Evolutionary conservation across 2,329 filamentous ascomycete genomes (phyloP), one percentile per base, ranked within the genome.

Genomic region (Monosporascus ibericus): DNA sequence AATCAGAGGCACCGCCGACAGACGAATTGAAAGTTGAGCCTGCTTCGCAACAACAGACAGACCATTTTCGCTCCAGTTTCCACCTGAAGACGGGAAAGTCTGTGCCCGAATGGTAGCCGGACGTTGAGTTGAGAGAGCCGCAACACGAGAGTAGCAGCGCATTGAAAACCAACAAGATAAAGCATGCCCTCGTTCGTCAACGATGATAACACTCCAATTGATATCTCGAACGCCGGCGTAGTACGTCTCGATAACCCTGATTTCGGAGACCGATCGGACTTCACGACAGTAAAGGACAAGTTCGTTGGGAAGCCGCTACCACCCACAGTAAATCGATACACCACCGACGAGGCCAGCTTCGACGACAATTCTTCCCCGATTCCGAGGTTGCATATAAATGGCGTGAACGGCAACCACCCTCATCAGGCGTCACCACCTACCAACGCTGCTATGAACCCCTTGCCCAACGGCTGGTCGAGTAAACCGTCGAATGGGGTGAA

Each of bases 401-500:
- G 72, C 54, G 63, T 42, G 39, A 42, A 42, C 22, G 39, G 39
- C n/a, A 20, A 42, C 22, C 39, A 20, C 9, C 24, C 39, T 42
- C 39, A 42, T 42, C 17, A 18, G 22, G 18, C 42, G n/a, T 9
- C 20, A 68, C 59, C 59, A 55, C 47, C 66, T 63, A 70, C 73
- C 71, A 6, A 78, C 81, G 63, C 5, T 27, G 85, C 78, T 70
- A 80, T 85, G 71, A 80, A 75, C 68, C 77, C 81, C 38, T 64
- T 82, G 64, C 76, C 79, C 60, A 84, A 85, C 65, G 81, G 78
- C 58, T 75, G 74, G 60, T 72, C 75, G 52, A 64, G 65, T 55
- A 67, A 68, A 52, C 65, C 63, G 54, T 63, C 64, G 46, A 67
- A 69, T 44, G 65, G 66, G 44, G 48, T 55, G 50, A 56, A 57